Conservation (phyloP, 106 monocot genomes). For the Dendrobium officinale region DNA sequence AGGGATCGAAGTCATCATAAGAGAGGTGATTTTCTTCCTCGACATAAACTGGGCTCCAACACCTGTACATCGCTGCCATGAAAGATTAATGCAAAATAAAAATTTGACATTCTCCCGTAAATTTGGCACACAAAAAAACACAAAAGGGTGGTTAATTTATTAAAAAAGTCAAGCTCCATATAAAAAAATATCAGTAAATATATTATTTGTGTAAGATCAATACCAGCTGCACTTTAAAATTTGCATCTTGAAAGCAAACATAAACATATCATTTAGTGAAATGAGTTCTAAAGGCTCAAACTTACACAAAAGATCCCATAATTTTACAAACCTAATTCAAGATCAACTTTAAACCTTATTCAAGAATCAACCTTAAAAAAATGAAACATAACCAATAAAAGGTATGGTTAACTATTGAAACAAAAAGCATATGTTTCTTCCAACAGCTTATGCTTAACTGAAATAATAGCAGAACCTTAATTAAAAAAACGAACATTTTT, state of each 20-base stretch:
- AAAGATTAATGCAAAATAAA: slow-evolving; percentile 3
- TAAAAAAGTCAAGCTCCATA: background rate
- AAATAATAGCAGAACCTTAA: background rate
- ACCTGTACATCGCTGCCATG: background rate
- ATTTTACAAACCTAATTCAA: background rate
- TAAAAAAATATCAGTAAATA: background rate
- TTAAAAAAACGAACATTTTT: background rate
- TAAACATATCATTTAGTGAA: background rate
- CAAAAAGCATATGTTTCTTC: too few relatives aligned
- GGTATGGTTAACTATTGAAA: background rate
- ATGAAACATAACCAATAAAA: background rate
- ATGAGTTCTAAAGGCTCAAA: background rate
- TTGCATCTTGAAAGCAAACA: background rate
- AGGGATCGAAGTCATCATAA: background rate
- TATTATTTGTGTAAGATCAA: background rate
- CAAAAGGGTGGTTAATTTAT: background rate
- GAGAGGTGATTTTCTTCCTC: background rate
- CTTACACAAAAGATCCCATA: background rate
- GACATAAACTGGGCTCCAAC: background rate
- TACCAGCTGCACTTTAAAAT: background rate
- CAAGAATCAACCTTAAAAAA: background rate
- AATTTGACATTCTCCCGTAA: background rate
- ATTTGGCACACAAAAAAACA: background rate
- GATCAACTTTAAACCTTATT: background rate
- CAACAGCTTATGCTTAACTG: too few relatives aligned